These are phyloP conservation scores for Pyricularia sp. DNA, from an alignment of 2,329 filamentous ascomycete genomes.

Conservation along the genomic window DNA sequence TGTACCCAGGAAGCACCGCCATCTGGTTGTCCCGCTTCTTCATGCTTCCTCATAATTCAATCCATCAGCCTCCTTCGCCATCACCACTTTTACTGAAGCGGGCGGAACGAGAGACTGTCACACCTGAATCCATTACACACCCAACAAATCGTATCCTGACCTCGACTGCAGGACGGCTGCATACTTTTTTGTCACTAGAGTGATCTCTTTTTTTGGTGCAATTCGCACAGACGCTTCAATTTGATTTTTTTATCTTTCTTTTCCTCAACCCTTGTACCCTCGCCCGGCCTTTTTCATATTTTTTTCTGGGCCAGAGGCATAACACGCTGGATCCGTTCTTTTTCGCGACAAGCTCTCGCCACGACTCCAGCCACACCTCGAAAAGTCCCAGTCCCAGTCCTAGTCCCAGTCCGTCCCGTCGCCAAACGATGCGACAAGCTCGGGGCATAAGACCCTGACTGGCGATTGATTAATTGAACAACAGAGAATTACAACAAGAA, in stretches of 20 bases:
- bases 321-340: slow-evolving; percentile 4
- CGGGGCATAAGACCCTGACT: slow-evolving; percentile 3
- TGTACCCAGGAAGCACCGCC: background rate
- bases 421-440: slow-evolving; percentile 14
- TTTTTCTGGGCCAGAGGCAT: background rate
- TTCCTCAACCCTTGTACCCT: background rate
- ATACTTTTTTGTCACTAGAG: background rate
- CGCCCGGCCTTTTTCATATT: background rate
- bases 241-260: background rate
- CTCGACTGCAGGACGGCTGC: background rate
- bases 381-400: slow-evolving; percentile 7
- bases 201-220: background rate
- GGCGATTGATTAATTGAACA: background rate
- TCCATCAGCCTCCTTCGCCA: background rate
- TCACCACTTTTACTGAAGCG: background rate
- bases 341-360: slow-evolving; percentile 18
- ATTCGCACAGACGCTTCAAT: background rate
- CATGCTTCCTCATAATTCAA: background rate
- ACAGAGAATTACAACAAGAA: background rate
- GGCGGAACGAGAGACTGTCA: background rate
- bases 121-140: background rate
- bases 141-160: background rate
- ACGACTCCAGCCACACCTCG: slow-evolving; percentile 22
- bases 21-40: background rate
- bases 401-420: slow-evolving; percentile 10